Evolutionary conservation across 345 rosid species (phyloP), one percentile per base, ranked within the genome.

Genomic region (Lepidium didymum): DNA sequence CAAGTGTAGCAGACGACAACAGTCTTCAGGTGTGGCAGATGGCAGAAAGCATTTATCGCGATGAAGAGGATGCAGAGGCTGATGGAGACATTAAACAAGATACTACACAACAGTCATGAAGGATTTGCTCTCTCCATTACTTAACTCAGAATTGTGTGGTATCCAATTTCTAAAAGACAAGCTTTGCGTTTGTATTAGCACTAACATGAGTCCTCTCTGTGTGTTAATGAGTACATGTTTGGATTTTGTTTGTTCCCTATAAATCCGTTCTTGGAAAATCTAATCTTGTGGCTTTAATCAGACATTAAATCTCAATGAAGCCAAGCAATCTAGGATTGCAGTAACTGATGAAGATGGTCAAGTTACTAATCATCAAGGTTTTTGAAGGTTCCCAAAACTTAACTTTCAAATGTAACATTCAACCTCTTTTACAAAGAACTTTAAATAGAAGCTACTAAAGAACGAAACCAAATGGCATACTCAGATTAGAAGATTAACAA

Each of bases 1-100:
- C 97, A 15, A 92, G 93, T 52, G 97, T 85, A 29, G 93, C 94
- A 0, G 91, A 86, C 14, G 97, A 93, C 72, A 87, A 90, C 66
- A 77, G 80, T 50, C 83, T 87, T 61, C 92, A 90, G 73, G 86
- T 88, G 4, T 84, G 96, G 98, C 88, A 83, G 68, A 85, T 88
- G 93, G 87, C 96, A 0, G 87, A 86, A 71, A 86, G 87, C 66
- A 86, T 93, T 34, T 86, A 84, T n/a, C 85, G 74, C 0, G 97
- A 92, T 0, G 84, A 84, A 2, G 81, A 80, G 1, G 84, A 81
- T 13, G 69, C 54, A 41, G 72, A 50, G 44, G 10, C 29, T 19
- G 5, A 35, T 25, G 68, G 54, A 13, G 70, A 56, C 27, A 0
- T 37, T 53, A 37, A 72, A 46, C 27, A 63, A 45, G 75, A 54